Evolutionary conservation across 805 yeast genomes (phyloP).

Genomic region (Lipomyces yamanashiensis): DNA sequence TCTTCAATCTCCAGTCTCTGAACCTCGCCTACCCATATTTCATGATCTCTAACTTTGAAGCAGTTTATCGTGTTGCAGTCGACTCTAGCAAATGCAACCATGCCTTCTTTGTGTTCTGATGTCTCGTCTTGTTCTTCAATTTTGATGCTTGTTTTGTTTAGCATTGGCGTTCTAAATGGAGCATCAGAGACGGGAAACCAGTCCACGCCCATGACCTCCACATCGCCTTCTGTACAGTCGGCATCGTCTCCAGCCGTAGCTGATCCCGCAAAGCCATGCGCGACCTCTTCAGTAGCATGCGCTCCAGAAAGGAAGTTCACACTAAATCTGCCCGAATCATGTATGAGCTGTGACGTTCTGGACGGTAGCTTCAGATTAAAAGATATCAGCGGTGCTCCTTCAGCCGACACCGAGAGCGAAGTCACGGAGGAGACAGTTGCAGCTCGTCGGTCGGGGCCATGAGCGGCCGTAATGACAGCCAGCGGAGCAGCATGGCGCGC

Average conservation of each 20-base stretch:
- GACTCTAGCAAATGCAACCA: slow-evolving; percentile 27
- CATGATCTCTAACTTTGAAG: slow-evolving; percentile 77
- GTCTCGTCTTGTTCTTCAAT: background rate
- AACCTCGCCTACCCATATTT: slow-evolving; percentile 86
- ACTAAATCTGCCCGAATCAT: slow-evolving; percentile 63
- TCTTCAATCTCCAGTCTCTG: slow-evolving; percentile 46
- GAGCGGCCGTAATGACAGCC: slow-evolving; percentile 27
- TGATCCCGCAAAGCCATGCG: slow-evolving; percentile 66
- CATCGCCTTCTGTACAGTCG: slow-evolving; percentile 42
- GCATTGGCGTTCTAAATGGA: slow-evolving; percentile 29
- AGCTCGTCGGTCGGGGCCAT: slow-evolving; percentile 16
- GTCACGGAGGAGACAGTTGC: slow-evolving; percentile 81
- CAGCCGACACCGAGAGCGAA: slow-evolving; percentile 76
- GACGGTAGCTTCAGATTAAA: slow-evolving; percentile 90
- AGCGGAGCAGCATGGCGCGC: slow-evolving; percentile 29
- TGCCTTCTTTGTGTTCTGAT: background rate
- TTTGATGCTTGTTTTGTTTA: slow-evolving; percentile 19
- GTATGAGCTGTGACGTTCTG: slow-evolving; percentile 70
- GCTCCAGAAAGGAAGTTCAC: slow-evolving; percentile 74
- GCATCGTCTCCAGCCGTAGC: background rate
- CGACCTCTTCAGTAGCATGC: slow-evolving; percentile 57
- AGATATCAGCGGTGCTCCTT: slow-evolving; percentile 66
- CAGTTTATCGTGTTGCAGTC: slow-evolving; percentile 37
- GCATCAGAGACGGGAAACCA: slow-evolving; percentile 61
- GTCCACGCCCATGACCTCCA: slow-evolving; percentile 46